Base-by-base conservation (phyloP, 1,284 basidiomycete genomes). In the Microbotryum scabiosae region DNA sequence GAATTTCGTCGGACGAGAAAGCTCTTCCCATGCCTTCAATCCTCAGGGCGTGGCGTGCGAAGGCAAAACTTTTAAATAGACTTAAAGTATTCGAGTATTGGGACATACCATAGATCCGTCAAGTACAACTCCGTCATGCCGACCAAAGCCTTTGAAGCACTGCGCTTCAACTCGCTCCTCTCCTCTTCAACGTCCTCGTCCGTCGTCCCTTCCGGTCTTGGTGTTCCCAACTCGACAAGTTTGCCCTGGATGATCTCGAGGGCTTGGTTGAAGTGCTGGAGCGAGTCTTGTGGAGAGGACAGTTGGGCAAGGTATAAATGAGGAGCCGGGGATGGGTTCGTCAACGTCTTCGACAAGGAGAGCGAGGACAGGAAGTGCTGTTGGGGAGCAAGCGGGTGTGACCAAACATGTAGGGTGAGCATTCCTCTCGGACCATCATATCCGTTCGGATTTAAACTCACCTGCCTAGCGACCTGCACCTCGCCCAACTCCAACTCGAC, bases 81-180 rank as follows among this genome's bases (percentile, higher is more conserved):
- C 30, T 30, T 30, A 7, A 7, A 30, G 7, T 30, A 9, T 30
- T 9, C 30, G 21, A 47, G 18, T 53, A 8, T 9, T 51, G 26
- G n/a, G 3, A 78, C 84, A 61, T 70, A 88, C 92, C 92, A 96
- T 51, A 97, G 78, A 78, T 94, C 90, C 68, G 92, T 89, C 86
- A 97, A 91, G 87, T 91, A 97, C 32, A 96, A 86, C 75, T 96
- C 92, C 20, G 94, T 88, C 82, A 94, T 93, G 20, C 87, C 88
- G 23, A 94, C 83, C 28, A 94, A 78, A 2, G 90, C 89, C n/a
- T 86, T 79, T 7, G 90, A 85, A 45, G 87, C 85, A 71, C 84
- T 90, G 58, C 78, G 81, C 73, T 80, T 83, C 51, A 85, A 75
- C 73, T 91, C 88, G 4, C 57, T 72, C 25, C 78, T 73, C 8